Conservation (phyloP, 2,329 filamentous ascomycete species). For the Clarireedia hainanense region DNA sequence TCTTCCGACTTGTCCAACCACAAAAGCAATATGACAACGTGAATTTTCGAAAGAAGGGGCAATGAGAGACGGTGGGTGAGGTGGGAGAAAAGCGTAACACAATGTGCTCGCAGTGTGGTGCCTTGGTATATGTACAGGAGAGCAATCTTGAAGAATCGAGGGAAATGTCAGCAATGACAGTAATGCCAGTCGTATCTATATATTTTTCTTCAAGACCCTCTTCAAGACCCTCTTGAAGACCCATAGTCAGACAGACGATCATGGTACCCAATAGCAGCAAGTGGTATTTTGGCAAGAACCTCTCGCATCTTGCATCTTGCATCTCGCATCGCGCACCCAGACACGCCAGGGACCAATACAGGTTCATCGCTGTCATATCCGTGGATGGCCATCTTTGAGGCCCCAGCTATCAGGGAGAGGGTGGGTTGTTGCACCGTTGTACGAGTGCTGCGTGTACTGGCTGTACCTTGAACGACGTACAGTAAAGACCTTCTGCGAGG, state of each 20-base stretch:
- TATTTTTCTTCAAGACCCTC: not conserved
- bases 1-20: not conserved
- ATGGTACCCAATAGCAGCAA: not conserved
- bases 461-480: not conserved
- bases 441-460: too few relatives aligned
- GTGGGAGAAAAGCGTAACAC: not conserved
- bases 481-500: not conserved
- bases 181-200: not conserved
- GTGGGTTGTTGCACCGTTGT: too few relatives aligned
- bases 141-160: not conserved
- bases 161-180: not conserved
- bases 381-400: too few relatives aligned
- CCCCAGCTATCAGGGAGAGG: too few relatives aligned
- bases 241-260: not conserved
- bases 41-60: not conserved
- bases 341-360: too few relatives aligned
- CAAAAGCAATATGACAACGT: not conserved
- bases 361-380: too few relatives aligned
- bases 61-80: not conserved
- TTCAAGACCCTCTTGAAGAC: not conserved
- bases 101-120: not conserved
- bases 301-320: too few relatives aligned
- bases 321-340: too few relatives aligned
- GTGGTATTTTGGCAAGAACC: not conserved
- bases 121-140: not conserved